Percentiles rank a stretch among this genome's conserved stretches.
Evolutionary conservation across 1,139 yeast species (phyloP).

Genomic region (Geotrichum armillariae): DNA sequence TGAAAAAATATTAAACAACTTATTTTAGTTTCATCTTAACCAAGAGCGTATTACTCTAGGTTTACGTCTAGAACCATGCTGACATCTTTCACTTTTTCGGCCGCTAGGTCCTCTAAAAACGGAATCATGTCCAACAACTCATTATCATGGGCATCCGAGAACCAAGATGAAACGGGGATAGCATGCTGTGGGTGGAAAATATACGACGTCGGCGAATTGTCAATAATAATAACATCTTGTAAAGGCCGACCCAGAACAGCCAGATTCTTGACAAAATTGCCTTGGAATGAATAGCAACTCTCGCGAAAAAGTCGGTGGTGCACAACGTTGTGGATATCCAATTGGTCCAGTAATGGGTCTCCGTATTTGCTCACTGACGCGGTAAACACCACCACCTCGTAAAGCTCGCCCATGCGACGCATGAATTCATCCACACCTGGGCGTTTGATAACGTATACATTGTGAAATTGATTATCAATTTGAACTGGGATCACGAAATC

Average conservation of each 20-base stretch:
- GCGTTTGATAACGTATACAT: conserved; percentile 92
- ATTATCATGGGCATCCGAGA: conserved; percentile 95
- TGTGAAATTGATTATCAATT: conserved; percentile 87
- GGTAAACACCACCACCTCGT: conserved; percentile 94
- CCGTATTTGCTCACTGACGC: conserved; percentile 96
- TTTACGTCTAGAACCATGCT: conserved; percentile 76
- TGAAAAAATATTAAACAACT: too few relatives aligned
- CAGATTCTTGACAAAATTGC: conserved; percentile 89
- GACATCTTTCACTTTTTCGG: conserved; percentile 69
- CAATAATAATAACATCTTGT: conserved; percentile 81
- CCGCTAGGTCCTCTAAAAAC: conserved; percentile 79
- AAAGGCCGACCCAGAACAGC: conserved; percentile 94
- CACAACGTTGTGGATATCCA: conserved; percentile 69
- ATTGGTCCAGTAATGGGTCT: conserved; percentile 86
- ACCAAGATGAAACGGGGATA: conserved; percentile 98
- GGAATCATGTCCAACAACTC: conserved; percentile 91
- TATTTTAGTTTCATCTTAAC: too few relatives aligned
- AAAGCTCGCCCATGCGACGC: conserved; percentile 77
- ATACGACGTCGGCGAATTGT: conserved; percentile 96
- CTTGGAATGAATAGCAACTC: conserved; percentile 76
- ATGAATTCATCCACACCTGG: conserved; percentile 98
- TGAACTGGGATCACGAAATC: conserved; percentile 94
- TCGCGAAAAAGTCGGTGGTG: conserved; percentile 95
- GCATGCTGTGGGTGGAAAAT: conserved; percentile 98
- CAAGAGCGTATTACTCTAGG: conserved; percentile 9